These are phyloP conservation scores for Lactarius vividus DNA, from an alignment of 768 basidiomycete species.

Conservation along the genomic window DNA sequence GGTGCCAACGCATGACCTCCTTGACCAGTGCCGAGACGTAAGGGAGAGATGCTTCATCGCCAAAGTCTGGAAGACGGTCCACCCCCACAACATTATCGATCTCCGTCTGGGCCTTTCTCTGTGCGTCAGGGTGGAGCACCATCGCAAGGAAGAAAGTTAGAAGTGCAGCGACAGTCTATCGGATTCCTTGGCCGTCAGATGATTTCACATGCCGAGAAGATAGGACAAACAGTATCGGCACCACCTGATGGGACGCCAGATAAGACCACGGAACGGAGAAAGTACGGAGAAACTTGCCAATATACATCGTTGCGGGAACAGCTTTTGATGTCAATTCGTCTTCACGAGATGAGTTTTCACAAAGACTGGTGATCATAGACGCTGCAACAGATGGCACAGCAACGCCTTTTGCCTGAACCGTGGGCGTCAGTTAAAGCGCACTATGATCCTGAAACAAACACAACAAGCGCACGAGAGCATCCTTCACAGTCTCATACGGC, in stretches of 20 bases:
- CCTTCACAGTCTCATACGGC: constrained; percentile 29
- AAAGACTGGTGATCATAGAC: constrained; percentile 19
- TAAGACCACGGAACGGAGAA: not conserved
- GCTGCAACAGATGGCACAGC: constrained; percentile 21
- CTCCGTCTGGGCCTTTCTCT: constrained; percentile 32
- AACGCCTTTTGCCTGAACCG: constrained; percentile 7
- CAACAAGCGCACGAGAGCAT: constrained; percentile 11
- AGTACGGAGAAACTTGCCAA: constrained; percentile 12
- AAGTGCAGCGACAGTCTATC: constrained; percentile 31
- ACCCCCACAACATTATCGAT: constrained; percentile 32
- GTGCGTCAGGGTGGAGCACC: constrained; percentile 32
- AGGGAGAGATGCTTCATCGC: constrained; percentile 29
- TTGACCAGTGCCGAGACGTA: constrained; percentile 32
- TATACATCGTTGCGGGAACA: constrained; percentile 23
- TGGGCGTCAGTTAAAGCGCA: not conserved
- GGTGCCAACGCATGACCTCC: constrained; percentile 32
- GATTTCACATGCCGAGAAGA: not conserved
- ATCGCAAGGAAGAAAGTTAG: constrained; percentile 36
- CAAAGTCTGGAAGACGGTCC: constrained; percentile 32
- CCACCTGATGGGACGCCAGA: constrained; percentile 10
- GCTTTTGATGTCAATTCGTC: constrained; percentile 22
- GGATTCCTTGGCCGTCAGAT: not conserved
- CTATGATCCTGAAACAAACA: not conserved
- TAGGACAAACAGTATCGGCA: constrained; percentile 23
- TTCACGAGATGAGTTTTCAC: constrained; percentile 16